Evolutionary conservation across 2,329 filamentous ascomycete genomes (phyloP).

Genomic region (Penicillium sp.): DNA sequence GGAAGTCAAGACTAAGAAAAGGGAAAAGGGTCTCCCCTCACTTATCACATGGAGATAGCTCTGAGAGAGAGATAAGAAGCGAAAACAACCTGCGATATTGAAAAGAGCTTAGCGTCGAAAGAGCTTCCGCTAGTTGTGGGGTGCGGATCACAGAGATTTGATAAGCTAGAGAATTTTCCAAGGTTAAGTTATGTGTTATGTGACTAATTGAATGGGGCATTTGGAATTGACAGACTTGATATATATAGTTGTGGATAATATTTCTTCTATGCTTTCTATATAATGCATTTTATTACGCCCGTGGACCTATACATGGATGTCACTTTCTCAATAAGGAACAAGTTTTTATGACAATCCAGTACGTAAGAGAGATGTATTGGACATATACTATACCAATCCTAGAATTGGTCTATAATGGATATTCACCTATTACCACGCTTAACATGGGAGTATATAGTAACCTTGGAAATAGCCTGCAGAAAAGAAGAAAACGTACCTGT

Average conservation of each 20-base stretch:
- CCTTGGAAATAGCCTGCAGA: not conserved
- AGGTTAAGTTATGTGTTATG: no score
- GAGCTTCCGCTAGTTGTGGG: slow-evolving; percentile 6
- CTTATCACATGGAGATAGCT: slow-evolving; percentile 12
- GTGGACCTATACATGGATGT: not conserved
- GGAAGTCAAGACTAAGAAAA: not conserved
- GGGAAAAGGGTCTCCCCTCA: not conserved
- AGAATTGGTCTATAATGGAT: not conserved
- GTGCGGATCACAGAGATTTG: slow-evolving; percentile 8
- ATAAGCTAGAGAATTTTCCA: slow-evolving; percentile 1
- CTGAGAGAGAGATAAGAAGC: slow-evolving; percentile 3
- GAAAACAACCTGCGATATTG: not conserved
- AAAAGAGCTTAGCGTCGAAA: slow-evolving; percentile 8
- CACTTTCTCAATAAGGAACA: not conserved
- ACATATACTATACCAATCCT: not conserved
- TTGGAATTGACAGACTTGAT: not conserved
- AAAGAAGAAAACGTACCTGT: slow-evolving; percentile 6
- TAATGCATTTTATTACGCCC: no score
- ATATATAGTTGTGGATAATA: not conserved
- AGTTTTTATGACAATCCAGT: not conserved
- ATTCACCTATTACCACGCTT: not conserved
- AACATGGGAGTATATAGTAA: no score
- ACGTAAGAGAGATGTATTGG: not conserved
- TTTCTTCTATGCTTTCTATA: not conserved
- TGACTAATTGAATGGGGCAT: slow-evolving; percentile 4